Percentiles rank a stretch among this genome's conserved stretches.
phyloP scores from a whole-genome alignment of 2,329 filamentous ascomycete species.

The Aureobasidium mangrovei region DNA sequence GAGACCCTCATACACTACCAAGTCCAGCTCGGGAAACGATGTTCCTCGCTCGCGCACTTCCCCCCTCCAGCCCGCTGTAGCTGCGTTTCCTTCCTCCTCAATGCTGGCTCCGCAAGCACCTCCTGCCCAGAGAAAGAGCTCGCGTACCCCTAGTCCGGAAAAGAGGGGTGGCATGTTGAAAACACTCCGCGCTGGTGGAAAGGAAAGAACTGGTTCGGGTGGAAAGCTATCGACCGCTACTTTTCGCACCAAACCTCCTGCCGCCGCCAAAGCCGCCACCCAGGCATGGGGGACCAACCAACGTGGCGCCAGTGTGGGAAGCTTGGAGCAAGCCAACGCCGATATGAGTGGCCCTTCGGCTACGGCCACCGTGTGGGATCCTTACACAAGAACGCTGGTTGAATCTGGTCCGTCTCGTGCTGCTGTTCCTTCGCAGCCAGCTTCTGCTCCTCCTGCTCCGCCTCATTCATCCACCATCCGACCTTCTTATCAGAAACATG shows the following conservation, averaged over 20 bases:
- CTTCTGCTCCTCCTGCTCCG: constrained; percentile 8
- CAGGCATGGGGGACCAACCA: constrained; percentile 47
- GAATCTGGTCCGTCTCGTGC: constrained; percentile 13
- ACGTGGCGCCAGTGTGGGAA: constrained; percentile 18
- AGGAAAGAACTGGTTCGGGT: constrained; percentile 48
- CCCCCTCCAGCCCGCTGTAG: constrained; percentile 5
- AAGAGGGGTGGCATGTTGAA: constrained; percentile 51
- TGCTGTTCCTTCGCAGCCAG: neutral
- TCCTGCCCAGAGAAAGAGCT: constrained; percentile 34
- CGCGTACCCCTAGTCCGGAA: constrained; percentile 53
- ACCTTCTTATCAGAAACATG: constrained; percentile 1
- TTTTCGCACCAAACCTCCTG: constrained; percentile 40
- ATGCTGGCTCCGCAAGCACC: constrained; percentile 29
- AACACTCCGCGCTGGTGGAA: constrained; percentile 41
- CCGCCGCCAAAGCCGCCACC: constrained; percentile 54
- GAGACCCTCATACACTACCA: constrained; percentile 34
- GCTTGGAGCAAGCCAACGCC: constrained; percentile 15
- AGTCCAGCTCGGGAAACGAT: constrained; percentile 36
- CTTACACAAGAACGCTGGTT: constrained; percentile 26
- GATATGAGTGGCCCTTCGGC: constrained; percentile 9
- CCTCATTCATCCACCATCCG: neutral
- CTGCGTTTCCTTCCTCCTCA: constrained; percentile 20
- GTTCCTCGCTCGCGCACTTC: constrained; percentile 1
- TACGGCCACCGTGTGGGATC: constrained; percentile 24
- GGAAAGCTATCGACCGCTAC: constrained; percentile 36